Percentiles rank a stretch among this genome's conserved stretches.
phyloP scores from a whole-genome alignment of 1,284 basidiomycete species.

The Meripilus lineatus region DNA sequence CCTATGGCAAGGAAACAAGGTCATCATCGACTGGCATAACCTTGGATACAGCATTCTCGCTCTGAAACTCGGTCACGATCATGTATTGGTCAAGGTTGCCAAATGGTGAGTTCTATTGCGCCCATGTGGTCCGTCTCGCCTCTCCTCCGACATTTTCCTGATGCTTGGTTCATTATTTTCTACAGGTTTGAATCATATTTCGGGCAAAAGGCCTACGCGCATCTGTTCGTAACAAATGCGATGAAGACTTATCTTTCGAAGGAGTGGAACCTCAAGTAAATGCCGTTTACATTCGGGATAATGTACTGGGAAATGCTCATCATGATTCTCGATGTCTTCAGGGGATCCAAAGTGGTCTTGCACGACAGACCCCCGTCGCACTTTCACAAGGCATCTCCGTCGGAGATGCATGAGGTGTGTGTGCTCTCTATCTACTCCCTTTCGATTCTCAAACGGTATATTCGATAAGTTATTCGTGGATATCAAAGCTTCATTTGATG shows the following conservation, averaged over 20 bases:
- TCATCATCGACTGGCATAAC: slow-evolving; percentile 99
- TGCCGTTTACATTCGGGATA: too few species aligned
- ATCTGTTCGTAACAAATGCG: slow-evolving; percentile 91
- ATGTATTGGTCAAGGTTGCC: slow-evolving; percentile 71
- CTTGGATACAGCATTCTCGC: slow-evolving; percentile 92
- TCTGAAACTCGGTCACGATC: slow-evolving; percentile 65
- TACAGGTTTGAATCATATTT: slow-evolving; percentile 79
- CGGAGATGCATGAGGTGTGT: slow-evolving; percentile 71
- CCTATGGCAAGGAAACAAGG: slow-evolving; percentile 64
- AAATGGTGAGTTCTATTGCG: slow-evolving; percentile 51
- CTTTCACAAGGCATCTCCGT: slow-evolving; percentile 67
- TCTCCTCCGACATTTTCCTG: not conserved
- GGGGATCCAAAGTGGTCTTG: slow-evolving; percentile 74
- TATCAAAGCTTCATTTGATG: slow-evolving; percentile 34
- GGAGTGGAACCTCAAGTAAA: slow-evolving; percentile 78
- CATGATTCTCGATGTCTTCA: too few species aligned
- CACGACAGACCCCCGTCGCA: slow-evolving; percentile 85
- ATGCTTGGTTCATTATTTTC: not conserved
- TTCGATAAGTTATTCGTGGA: slow-evolving; percentile 50
- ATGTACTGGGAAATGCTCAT: too few species aligned
- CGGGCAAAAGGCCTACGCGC: slow-evolving; percentile 78
- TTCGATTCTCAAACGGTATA: slow-evolving; percentile 19
- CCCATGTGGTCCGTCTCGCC: not conserved
- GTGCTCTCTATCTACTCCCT: too few species aligned
- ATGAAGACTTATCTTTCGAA: slow-evolving; percentile 72